Evolutionary conservation across 768 basidiomycete genomes (phyloP).

Genomic region (Suillus bovinus): DNA sequence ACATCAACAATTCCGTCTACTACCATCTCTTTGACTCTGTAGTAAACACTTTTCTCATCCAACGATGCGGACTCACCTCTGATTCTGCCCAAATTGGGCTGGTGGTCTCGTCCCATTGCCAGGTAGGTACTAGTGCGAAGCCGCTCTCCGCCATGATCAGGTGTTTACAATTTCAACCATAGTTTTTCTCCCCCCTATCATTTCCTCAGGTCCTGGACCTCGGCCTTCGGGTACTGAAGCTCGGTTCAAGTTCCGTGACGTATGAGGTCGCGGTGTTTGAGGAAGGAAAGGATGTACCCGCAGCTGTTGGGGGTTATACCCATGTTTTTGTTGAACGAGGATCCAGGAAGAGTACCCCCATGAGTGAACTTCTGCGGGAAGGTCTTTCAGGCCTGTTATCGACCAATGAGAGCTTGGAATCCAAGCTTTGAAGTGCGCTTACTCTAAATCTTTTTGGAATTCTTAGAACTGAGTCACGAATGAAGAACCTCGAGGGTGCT

Average conservation of each 20-base stretch:
- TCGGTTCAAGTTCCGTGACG: slow-evolving; percentile 74
- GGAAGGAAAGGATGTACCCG: slow-evolving; percentile 28
- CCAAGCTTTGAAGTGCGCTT: slow-evolving; percentile 24
- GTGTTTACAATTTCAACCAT: not conserved
- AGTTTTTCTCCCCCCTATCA: slow-evolving; percentile 73
- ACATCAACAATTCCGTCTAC: slow-evolving; percentile 81
- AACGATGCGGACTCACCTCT: slow-evolving; percentile 58
- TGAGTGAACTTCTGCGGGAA: slow-evolving; percentile 40
- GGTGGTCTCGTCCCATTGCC: slow-evolving; percentile 76
- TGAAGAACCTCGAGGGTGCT: not conserved
- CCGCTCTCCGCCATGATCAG: not conserved
- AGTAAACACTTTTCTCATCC: slow-evolving; percentile 77
- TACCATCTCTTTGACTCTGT: slow-evolving; percentile 83
- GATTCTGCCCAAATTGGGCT: slow-evolving; percentile 63
- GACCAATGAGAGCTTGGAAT: not conserved
- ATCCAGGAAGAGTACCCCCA: slow-evolving; percentile 56
- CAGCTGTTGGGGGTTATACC: slow-evolving; percentile 61
- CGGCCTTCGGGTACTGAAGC: slow-evolving; percentile 63
- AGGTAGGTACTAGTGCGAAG: slow-evolving; percentile 38
- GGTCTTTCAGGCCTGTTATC: slow-evolving; percentile 40
- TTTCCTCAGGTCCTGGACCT: slow-evolving; percentile 74
- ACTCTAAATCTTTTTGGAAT: not conserved
- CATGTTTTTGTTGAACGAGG: slow-evolving; percentile 78
- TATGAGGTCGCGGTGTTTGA: slow-evolving; percentile 82
- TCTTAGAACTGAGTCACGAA: not conserved